Base-by-base conservation (phyloP, 2,329 filamentous ascomycete genomes). In the Cladophialophora yegresii region DNA sequence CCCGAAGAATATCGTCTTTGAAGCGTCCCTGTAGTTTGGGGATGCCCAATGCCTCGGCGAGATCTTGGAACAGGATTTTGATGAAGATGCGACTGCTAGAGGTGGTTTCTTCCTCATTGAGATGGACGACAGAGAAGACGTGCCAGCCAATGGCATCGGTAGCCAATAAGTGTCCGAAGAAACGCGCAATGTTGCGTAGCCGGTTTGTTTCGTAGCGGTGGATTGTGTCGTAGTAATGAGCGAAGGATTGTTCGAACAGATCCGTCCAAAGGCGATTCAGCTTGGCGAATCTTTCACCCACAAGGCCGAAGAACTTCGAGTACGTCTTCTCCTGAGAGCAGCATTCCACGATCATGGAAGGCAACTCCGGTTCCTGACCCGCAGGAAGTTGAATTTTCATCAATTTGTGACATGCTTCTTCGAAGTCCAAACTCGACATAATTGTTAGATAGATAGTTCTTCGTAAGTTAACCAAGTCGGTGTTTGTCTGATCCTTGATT, bases 401-500 rank as follows among this genome's bases (percentile, higher is more conserved):
- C 69, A 99, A 83, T 80, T 98, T 99, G 82, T 99, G 95, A 65
- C 92, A 93, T 65, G 91, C 92, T 85, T 99, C 95, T 79, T 99
- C 95, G 62, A 96, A 96, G 64, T 96, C 92, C 70, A 95, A 91
- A 72, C 91, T 95, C 45, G 91, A 96, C 91, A 96, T 96, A 76
- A 99, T 96, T 10, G 93, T 99, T 67, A 99, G 83, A 77, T 99
- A 99, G 71, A 98, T 99, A 6, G 91, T 96, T 73, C 92, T 87
- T 65, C 95, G 89, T 57, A 99, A 82, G 74, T 96, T 96, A 75
- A 98, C 92, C 13, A 99, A 84, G 76, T 99, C 93, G 0, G 93
- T 93, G 73, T 99, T 99, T 68, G 90, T 96, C 79, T 96, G 92
- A 73, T 99, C 95, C 78, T 98, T 96, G 81, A 99, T 96, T 76